Evolutionary conservation across 129 eudicot genomes (phyloP), one percentile per base, ranked within the genome.

Genomic region (Apium graveolens): DNA sequence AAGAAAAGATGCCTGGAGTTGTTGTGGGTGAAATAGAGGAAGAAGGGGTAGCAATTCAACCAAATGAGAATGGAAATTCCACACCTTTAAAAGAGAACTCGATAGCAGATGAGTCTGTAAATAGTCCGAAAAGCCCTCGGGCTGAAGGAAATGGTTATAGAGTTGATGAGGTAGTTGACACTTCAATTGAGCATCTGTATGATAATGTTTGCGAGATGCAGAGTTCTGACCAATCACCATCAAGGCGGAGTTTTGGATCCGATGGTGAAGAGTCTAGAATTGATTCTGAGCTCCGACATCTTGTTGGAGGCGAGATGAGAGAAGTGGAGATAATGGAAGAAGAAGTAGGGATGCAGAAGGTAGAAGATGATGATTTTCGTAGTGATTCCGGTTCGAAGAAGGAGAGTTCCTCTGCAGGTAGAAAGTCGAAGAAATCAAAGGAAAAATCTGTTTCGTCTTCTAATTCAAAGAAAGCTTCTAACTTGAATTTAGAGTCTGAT

Each of bases 141-240:
- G 84, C 79, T 76, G 90, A 74, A 72, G 89, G 78, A 32, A 44
- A 51, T 43, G 88, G 77, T 45, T 62, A 81, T 74, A 65, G 76
- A 77, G 90, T 20, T 53, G 83, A 79, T 73, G 87, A 75, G 68
- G 88, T 76, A 73, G 77, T 82, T n/a, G 97, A 94, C 76, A 85
- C 97, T 38, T 94, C 98, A 3, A 94, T 94, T 68, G 96, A 94
- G 77, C 96, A 91, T 43, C 93, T 94, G 39, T 94, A 94, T 70
- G 92, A 94, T 79, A 94, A 94, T 80, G 97, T 94, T 37, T 94
- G 96, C 62, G 98, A 94, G 81, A 91, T 94, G 97, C 96, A 91
- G 91, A 94, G 98, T 83, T 94, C 98, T 35, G 98, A 94, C 78
- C 97, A 88, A 20, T 94, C 98, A 8, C 93, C 90, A 24, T 91